Percentiles rank a stretch among this genome's conserved stretches.
These are phyloP conservation scores for Sicyos baderoa DNA, from an alignment of 306 rosid species.

Conservation along the genomic window DNA sequence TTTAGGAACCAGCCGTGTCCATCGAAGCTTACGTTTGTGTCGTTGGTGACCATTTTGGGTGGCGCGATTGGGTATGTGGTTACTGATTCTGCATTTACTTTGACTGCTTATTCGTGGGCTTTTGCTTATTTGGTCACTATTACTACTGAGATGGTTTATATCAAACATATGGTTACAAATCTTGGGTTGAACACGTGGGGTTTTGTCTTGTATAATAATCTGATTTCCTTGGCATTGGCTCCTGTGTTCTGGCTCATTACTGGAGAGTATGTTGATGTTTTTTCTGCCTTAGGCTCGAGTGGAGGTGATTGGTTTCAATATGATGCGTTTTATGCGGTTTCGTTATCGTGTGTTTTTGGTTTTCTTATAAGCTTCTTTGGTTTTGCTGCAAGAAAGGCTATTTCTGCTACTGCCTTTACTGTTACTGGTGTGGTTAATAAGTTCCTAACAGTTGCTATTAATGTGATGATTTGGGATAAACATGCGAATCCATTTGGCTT, in stretches of 20 bases:
- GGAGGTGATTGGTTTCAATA: constrained; percentile 44
- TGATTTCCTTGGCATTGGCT: constrained; percentile 72
- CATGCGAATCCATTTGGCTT: constrained; percentile 86
- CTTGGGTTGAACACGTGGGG: constrained; percentile 94
- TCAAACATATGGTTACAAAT: constrained; percentile 88
- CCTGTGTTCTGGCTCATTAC: constrained; percentile 72
- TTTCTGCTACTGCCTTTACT: constrained; percentile 89
- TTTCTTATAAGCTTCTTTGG: constrained; percentile 91
- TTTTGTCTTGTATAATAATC: constrained; percentile 71
- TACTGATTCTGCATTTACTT: constrained; percentile 70
- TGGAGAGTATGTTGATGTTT: constrained; percentile 68
- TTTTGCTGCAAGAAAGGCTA: constrained; percentile 82
- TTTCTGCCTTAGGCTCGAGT: constrained; percentile 43
- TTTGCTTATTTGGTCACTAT: constrained; percentile 80
- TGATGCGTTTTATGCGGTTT: constrained; percentile 49
- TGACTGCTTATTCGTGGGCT: constrained; percentile 93
- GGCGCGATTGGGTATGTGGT: constrained; percentile 87
- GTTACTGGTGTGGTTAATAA: constrained; percentile 95
- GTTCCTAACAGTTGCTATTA: constrained; percentile 86
- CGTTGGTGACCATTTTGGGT: constrained; percentile 65
- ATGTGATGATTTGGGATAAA: constrained; percentile 86
- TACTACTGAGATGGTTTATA: constrained; percentile 93
- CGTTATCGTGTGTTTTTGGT: constrained; percentile 76
- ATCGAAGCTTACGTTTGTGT: constrained; percentile 60
- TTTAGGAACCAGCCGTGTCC: constrained; percentile 75